Percentiles rank a stretch among this genome's conserved stretches.
phyloP scores from a whole-genome alignment of 805 yeast species.

The Candida mattraensis region DNA sequence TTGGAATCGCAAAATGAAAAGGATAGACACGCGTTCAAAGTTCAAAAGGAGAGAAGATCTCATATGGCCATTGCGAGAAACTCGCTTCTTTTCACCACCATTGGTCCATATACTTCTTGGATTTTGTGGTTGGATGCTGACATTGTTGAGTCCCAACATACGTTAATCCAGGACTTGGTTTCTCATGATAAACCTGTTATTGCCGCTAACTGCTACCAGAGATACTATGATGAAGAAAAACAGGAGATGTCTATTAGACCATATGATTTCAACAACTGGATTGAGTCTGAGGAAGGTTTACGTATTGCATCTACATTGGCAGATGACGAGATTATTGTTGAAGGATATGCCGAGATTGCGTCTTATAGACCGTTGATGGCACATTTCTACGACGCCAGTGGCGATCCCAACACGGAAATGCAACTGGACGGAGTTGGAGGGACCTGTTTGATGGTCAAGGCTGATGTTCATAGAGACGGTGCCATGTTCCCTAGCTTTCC shows the following conservation, averaged over 20 bases:
- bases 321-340: conserved; percentile 91
- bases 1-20: conserved; percentile 75
- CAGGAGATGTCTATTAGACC: conserved; percentile 67
- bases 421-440: conserved; percentile 97
- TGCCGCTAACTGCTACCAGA: conserved; percentile 92
- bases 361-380: conserved; percentile 97
- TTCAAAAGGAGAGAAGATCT: conserved; percentile 85
- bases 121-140: conserved; percentile 96
- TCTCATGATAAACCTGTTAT: conserved; percentile 82
- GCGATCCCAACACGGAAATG: conserved; percentile 67
- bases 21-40: conserved; percentile 84
- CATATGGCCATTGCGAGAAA: conserved; percentile 95
- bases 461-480: conserved; percentile 98
- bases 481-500: conserved; percentile 99
- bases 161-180: conserved; percentile 84
- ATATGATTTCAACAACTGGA: conserved; percentile 97
- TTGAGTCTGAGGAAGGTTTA: conserved; percentile 76
- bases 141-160: conserved; percentile 82
- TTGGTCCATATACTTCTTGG: conserved; percentile 92
- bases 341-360: conserved; percentile 91
- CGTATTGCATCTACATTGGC: conserved; percentile 67
- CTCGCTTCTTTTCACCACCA: conserved; percentile 82
- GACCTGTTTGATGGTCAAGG: conserved; percentile 92
- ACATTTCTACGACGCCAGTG: conserved; percentile 67
- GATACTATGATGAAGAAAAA: conserved; percentile 61